Conservation (phyloP, 176 grass and related monocot genomes). For the Secale cereale region DNA sequence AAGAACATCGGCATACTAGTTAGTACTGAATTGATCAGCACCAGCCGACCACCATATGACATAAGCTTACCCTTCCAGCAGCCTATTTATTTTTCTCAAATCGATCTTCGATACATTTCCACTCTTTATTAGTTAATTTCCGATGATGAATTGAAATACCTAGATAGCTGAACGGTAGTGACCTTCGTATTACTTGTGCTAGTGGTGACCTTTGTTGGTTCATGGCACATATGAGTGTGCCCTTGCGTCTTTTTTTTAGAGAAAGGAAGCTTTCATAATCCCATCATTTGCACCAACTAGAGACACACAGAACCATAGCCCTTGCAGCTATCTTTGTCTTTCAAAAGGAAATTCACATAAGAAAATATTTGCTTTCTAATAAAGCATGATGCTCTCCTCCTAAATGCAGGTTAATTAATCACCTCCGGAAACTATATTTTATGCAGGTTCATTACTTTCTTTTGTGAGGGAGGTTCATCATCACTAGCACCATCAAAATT, state of each 20-base stretch:
- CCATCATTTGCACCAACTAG: background rate
- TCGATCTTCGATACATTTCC: no score
- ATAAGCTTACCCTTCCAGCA: no score
- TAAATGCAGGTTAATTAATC: background rate
- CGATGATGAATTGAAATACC: no score
- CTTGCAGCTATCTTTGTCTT: background rate
- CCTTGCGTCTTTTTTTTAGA: background rate
- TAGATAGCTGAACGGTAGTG: no score
- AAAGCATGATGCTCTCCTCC: background rate
- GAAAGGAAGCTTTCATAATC: background rate
- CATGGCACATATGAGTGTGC: background rate
- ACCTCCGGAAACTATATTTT: background rate
- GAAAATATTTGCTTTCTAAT: background rate
- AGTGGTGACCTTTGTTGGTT: background rate
- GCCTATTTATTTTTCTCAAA: no score
- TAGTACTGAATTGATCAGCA: no score
- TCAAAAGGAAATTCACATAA: background rate
- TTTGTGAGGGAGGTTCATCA: background rate
- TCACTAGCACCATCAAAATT: background rate
- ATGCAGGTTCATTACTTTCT: background rate
- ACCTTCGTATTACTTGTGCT: no score
- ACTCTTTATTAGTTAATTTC: no score
- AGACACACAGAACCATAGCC: background rate
- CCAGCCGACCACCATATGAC: no score
- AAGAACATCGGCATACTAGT: no score